Conservation (phyloP, 768 basidiomycete species). For the Amyloporia xantha region DNA sequence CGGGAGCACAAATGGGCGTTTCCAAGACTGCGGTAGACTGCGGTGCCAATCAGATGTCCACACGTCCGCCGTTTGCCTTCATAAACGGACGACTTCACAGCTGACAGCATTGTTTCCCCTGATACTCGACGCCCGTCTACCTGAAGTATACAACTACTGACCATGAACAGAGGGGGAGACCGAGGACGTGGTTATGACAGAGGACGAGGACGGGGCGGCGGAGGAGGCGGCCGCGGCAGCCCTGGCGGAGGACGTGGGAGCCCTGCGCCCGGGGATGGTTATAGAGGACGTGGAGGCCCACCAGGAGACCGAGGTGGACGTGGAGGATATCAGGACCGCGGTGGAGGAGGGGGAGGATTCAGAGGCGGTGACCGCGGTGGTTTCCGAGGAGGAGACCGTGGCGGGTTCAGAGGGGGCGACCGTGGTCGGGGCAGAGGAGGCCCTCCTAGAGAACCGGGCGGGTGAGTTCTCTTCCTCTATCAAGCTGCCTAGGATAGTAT, state of each 20-base stretch:
- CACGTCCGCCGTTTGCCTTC: too few relatives aligned
- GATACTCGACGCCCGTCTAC: too few relatives aligned
- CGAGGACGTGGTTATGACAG: constrained; percentile 24
- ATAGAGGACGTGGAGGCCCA: constrained; percentile 16
- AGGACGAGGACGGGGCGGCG: constrained; percentile 26
- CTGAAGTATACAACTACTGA: too few relatives aligned
- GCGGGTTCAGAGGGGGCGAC: constrained; percentile 24
- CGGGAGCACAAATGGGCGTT: too few relatives aligned
- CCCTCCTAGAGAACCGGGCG: constrained; percentile 31
- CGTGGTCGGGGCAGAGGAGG: constrained; percentile 25
- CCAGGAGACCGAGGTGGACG: constrained; percentile 20
- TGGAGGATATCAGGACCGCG: constrained; percentile 19
- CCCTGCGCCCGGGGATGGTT: constrained; percentile 17
- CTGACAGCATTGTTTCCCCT: too few relatives aligned
- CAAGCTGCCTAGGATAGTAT: constrained; percentile 1
- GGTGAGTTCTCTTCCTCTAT: constrained; percentile 26
- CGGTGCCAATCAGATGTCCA: too few relatives aligned
- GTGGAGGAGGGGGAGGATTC: constrained; percentile 20
- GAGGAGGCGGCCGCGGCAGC: constrained; percentile 19
- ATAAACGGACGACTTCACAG: too few relatives aligned
- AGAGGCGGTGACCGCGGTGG: constrained; percentile 20
- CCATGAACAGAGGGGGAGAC: constrained; percentile 20
- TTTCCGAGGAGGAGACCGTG: constrained; percentile 21
- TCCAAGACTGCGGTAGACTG: too few relatives aligned
- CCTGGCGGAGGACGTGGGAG: constrained; percentile 12